These are phyloP conservation scores for Fusarium avenaceum DNA, from an alignment of 2,329 filamentous ascomycete genomes.

Conservation along the genomic window DNA sequence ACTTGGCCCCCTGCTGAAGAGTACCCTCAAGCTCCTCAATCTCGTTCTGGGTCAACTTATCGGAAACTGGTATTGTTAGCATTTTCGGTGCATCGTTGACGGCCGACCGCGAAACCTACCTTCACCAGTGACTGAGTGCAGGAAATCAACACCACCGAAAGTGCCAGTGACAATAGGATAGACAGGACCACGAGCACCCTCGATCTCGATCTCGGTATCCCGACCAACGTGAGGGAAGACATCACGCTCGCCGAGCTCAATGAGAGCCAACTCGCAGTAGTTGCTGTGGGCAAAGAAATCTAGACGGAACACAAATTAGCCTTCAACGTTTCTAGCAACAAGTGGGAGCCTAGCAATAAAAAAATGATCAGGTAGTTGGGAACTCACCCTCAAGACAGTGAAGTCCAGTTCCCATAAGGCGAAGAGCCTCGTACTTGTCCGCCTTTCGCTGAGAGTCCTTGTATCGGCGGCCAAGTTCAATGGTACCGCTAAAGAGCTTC, in stretches of 20 bases:
- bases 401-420: constrained; percentile 86
- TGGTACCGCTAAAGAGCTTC: constrained; percentile 77
- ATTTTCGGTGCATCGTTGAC: background rate
- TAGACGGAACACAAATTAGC: constrained; percentile 46
- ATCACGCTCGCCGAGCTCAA: constrained; percentile 84
- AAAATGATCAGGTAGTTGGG: background rate
- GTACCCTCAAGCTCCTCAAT: constrained; percentile 90
- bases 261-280: constrained; percentile 88
- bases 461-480: constrained; percentile 85
- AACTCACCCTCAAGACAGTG: constrained; percentile 84
- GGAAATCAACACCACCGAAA: constrained; percentile 94
- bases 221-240: constrained; percentile 91
- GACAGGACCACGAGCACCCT: constrained; percentile 74
- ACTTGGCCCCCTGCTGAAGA: constrained; percentile 73
- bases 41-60: constrained; percentile 92
- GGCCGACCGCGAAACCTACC: constrained; percentile 53
- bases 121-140: constrained; percentile 85
- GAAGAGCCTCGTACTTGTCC: constrained; percentile 89
- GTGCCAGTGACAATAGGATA: constrained; percentile 91
- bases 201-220: constrained; percentile 76
- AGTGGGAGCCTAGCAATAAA: background rate
- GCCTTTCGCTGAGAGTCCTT: constrained; percentile 66
- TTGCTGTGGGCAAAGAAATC: constrained; percentile 96
- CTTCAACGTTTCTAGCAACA: background rate
- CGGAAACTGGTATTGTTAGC: constrained; percentile 70